These are phyloP conservation scores for Remersonia thermophila DNA, from an alignment of 2,329 filamentous ascomycete genomes.

Conservation along the genomic window DNA sequence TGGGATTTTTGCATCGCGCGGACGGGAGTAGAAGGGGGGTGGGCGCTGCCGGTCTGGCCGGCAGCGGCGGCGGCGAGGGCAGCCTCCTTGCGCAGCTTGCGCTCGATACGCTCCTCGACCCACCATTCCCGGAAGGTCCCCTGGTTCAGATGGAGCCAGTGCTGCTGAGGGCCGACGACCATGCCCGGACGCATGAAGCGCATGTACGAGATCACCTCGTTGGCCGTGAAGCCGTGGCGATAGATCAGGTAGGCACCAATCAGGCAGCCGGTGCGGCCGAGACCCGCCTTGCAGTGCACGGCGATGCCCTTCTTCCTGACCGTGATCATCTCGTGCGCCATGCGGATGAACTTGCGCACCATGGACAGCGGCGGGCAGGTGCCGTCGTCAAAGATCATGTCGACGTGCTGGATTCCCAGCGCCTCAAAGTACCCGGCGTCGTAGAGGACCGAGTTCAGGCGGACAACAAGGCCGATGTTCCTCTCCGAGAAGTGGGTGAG, in stretches of 20 bases:
- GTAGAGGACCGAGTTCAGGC: constrained; percentile 91
- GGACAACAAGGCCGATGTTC: constrained; percentile 85
- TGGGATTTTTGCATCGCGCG: constrained; percentile 49
- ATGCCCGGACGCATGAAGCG: constrained; percentile 97
- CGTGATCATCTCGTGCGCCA: constrained; percentile 90
- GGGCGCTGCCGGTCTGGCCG: constrained; percentile 23
- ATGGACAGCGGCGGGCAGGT: constrained; percentile 81
- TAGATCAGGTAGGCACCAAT: constrained; percentile 98
- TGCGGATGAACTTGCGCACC: constrained; percentile 88
- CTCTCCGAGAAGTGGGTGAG: constrained; percentile 76
- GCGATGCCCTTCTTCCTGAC: constrained; percentile 86
- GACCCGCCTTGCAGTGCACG: constrained; percentile 95
- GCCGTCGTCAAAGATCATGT: constrained; percentile 99
- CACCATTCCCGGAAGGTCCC: constrained; percentile 98
- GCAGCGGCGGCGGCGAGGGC: constrained; percentile 29
- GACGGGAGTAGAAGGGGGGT: constrained; percentile 45
- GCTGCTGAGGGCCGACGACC: constrained; percentile 97
- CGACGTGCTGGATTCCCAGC: constrained; percentile 84
- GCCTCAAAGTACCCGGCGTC: constrained; percentile 95
- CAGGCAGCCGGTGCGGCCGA: constrained; percentile 87
- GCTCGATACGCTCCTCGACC: constrained; percentile 76
- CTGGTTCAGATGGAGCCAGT: constrained; percentile 97
- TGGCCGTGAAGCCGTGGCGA: constrained; percentile 90
- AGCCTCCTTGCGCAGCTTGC: constrained; percentile 48
- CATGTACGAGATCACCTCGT: constrained; percentile 97